phyloP scores from a whole-genome alignment of 176 grass and related monocot species.

The Alopecurus myosuroides region DNA sequence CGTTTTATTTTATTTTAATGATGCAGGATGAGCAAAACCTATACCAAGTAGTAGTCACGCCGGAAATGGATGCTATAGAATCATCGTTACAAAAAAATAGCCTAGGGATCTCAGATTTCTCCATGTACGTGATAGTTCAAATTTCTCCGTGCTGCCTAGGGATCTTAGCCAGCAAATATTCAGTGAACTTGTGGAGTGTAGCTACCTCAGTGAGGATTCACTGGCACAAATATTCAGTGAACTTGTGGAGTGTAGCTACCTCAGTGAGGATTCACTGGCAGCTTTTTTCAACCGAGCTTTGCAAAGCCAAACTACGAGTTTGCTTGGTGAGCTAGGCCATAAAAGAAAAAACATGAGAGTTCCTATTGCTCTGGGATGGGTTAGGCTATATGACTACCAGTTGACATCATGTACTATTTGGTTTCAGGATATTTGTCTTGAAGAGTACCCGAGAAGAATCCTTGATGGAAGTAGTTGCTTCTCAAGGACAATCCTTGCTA shows the following conservation, averaged over 20 bases:
- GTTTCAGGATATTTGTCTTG: conserved; percentile 76
- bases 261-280: conserved; percentile 59
- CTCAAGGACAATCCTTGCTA: too few species aligned
- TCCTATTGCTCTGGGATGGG: not conserved
- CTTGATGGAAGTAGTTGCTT: conserved; percentile 80
- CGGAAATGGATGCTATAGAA: conserved; percentile 4
- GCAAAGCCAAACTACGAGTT: conserved; percentile 21
- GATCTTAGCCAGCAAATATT: conserved; percentile 98
- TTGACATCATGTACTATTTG: not conserved
- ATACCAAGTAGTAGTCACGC: not conserved
- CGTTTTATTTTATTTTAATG: not conserved
- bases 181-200: conserved; percentile 63
- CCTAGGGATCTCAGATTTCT: too few species aligned
- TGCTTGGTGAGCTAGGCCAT: not conserved
- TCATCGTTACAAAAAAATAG: not conserved
- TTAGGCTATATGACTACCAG: conserved; percentile 6
- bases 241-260: conserved; percentile 53
- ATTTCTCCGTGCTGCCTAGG: conserved; percentile 76
- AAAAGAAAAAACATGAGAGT: not conserved
- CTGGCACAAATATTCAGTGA: conserved; percentile 92
- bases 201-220: conserved; percentile 50
- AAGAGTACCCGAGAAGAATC: conserved; percentile 86
- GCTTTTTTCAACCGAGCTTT: conserved; percentile 81
- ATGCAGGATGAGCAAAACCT: conserved; percentile 24
- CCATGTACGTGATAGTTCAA: too few species aligned